Percentiles rank a stretch among this genome's conserved stretches.
phyloP scores from a whole-genome alignment of 2,329 filamentous ascomycete genomes.

The Hortaea werneckii region DNA sequence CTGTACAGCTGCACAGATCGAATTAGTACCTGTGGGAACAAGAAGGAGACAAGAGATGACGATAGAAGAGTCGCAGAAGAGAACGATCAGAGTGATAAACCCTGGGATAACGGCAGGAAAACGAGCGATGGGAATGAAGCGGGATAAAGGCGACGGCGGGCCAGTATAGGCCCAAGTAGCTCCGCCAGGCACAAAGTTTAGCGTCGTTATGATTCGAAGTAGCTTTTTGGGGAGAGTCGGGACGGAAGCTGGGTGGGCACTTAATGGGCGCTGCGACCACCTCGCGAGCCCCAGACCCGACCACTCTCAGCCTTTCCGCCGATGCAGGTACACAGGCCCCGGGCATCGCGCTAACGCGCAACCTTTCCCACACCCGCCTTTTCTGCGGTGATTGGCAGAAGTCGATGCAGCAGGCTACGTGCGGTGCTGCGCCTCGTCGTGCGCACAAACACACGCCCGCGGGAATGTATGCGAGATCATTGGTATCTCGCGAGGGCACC shows the following conservation, averaged over 20 bases:
- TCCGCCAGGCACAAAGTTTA: constrained; percentile 8
- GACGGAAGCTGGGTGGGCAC: constrained; percentile 4
- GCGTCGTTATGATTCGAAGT: constrained; percentile 6
- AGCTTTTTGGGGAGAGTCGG: constrained; percentile 9
- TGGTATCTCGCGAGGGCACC: too few relatives aligned
- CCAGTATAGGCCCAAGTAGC: constrained; percentile 6
- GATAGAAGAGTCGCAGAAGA: constrained; percentile 9
- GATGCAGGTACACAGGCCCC: constrained; percentile 3
- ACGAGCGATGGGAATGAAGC: constrained; percentile 11
- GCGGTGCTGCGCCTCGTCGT: not conserved
- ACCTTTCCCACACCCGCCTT: not conserved
- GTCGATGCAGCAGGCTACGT: not conserved
- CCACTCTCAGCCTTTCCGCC: constrained; percentile 1
- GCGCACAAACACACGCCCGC: not conserved
- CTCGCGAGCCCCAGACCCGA: constrained; percentile 3
- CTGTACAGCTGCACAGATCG: constrained; percentile 6
- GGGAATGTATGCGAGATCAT: not conserved
- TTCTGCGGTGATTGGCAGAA: not conserved
- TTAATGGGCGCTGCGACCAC: constrained; percentile 8
- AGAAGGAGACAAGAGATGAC: constrained; percentile 15
- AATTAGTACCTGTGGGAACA: constrained; percentile 9
- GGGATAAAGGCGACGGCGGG: constrained; percentile 13
- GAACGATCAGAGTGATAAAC: constrained; percentile 13
- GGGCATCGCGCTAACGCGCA: constrained; percentile 1
- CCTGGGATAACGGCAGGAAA: constrained; percentile 8